A percentile compares a stretch with the other conserved stretches of the same genome.
phyloP scores from a whole-genome alignment of 2,329 filamentous ascomycete genomes.

The Cyanodermella asteris region DNA sequence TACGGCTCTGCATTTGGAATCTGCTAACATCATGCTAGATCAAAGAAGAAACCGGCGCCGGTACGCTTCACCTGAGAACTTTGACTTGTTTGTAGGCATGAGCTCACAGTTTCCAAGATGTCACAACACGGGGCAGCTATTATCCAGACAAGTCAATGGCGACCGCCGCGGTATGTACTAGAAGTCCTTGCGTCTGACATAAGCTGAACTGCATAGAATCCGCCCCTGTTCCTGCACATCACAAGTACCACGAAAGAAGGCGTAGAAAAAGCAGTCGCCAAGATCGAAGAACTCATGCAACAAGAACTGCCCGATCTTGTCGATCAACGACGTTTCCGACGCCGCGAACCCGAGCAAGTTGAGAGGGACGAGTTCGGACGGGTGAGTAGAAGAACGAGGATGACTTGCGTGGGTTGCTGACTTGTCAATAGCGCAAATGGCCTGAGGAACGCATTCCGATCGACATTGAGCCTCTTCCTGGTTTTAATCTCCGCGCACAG shows the following conservation, averaged over 20 bases:
- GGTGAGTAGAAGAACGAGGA: constrained; percentile 28
- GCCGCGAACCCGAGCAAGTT: constrained; percentile 56
- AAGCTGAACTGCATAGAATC: constrained; percentile 36
- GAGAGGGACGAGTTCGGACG: constrained; percentile 82
- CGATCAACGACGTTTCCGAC: constrained; percentile 78
- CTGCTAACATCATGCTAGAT: constrained; percentile 96
- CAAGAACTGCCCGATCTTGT: constrained; percentile 89
- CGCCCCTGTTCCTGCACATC: constrained; percentile 82
- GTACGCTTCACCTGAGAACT: constrained; percentile 50
- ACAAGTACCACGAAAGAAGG: constrained; percentile 82
- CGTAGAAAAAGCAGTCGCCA: constrained; percentile 66
- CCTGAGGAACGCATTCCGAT: constrained; percentile 90
- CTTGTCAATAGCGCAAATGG: constrained; percentile 93
- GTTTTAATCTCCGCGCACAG: constrained; percentile 89
- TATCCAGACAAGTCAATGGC: constrained; percentile 97
- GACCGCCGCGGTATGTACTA: constrained; percentile 54
- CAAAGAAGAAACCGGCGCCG: constrained; percentile 98
- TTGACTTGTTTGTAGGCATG: constrained; percentile 27
- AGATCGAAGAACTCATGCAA: constrained; percentile 89
- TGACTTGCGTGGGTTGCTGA: constrained; percentile 1
- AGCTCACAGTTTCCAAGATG: constrained; percentile 63
- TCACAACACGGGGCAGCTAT: constrained; percentile 91
- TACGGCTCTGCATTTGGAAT: constrained; percentile 49
- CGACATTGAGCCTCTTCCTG: constrained; percentile 69
- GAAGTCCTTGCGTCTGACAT: constrained; percentile 4